Evolutionary conservation across 2,329 filamentous ascomycete genomes (phyloP).

Genomic region (Fusarium chlamydosporum): DNA sequence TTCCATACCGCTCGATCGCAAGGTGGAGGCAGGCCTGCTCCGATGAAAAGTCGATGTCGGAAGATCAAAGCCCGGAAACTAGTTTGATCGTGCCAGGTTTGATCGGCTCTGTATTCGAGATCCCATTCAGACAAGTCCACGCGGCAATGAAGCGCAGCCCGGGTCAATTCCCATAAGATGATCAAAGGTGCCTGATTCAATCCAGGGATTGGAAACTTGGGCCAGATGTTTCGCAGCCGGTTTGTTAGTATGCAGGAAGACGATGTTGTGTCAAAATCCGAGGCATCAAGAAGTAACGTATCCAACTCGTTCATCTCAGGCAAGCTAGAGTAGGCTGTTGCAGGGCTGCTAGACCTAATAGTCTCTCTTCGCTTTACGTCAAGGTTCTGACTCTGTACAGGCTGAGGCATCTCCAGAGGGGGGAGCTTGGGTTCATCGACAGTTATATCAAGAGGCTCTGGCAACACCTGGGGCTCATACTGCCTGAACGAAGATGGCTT

Average conservation of each 20-base stretch:
- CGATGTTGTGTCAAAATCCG: background rate
- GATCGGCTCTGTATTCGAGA: constrained; percentile 54
- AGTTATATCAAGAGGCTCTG: constrained; percentile 24
- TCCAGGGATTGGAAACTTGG: constrained; percentile 56
- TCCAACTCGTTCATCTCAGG: constrained; percentile 38
- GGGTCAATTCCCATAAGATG: constrained; percentile 67
- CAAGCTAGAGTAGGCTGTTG: constrained; percentile 40
- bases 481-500: background rate
- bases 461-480: constrained; percentile 19
- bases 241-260: constrained; percentile 37
- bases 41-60: constrained; percentile 58
- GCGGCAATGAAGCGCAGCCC: constrained; percentile 62
- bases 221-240: constrained; percentile 57
- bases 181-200: constrained; percentile 63
- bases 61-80: constrained; percentile 60
- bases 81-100: constrained; percentile 61
- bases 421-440: constrained; percentile 36
- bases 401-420: background rate
- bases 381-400: constrained; percentile 7
- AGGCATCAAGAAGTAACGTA: constrained; percentile 7
- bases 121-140: constrained; percentile 57
- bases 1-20: constrained; percentile 63
- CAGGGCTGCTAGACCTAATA: constrained; percentile 28
- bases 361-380: constrained; percentile 8
- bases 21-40: constrained; percentile 64